These are phyloP conservation scores for Apophysomyces sp. DNA, from an alignment of 371 early-diverging fungal genomes.

Conservation along the genomic window DNA sequence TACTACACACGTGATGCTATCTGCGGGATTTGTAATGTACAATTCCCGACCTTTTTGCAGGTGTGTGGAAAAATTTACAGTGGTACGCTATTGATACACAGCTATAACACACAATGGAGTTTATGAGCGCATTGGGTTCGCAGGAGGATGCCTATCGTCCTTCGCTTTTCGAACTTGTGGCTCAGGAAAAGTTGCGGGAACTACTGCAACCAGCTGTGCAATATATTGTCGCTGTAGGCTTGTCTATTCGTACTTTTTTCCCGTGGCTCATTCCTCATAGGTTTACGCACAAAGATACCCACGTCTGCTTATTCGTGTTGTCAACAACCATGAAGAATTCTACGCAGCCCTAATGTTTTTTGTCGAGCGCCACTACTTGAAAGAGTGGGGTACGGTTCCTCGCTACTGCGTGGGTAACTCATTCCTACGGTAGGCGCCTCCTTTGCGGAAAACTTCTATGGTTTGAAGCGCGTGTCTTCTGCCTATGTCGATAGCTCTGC, in stretches of 20 bases:
- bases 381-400: constrained; percentile 66
- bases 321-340: constrained; percentile 79
- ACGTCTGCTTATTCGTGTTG: constrained; percentile 73
- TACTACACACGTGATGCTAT: too few relatives aligned
- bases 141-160: constrained; percentile 77
- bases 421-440: constrained; percentile 61
- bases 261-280: constrained; percentile 20
- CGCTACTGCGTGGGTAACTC: constrained; percentile 1
- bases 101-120: constrained; percentile 64
- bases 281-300: constrained; percentile 92
- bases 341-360: constrained; percentile 75
- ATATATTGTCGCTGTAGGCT: constrained; percentile 77
- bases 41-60: too few relatives aligned
- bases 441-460: constrained; percentile 93
- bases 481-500: constrained; percentile 19
- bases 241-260: background rate
- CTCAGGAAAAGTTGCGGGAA: constrained; percentile 81
- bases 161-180: constrained; percentile 87
- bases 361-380: constrained; percentile 81
- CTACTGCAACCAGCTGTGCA: constrained; percentile 85
- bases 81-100: too few relatives aligned
- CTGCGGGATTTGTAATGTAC: too few relatives aligned
- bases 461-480: constrained; percentile 70
- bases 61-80: too few relatives aligned
- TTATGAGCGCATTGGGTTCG: constrained; percentile 79